Percentiles rank a stretch among this genome's conserved stretches.
phyloP scores from a whole-genome alignment of 352 stramenopile species.

The Aphanomyces euteiches region DNA sequence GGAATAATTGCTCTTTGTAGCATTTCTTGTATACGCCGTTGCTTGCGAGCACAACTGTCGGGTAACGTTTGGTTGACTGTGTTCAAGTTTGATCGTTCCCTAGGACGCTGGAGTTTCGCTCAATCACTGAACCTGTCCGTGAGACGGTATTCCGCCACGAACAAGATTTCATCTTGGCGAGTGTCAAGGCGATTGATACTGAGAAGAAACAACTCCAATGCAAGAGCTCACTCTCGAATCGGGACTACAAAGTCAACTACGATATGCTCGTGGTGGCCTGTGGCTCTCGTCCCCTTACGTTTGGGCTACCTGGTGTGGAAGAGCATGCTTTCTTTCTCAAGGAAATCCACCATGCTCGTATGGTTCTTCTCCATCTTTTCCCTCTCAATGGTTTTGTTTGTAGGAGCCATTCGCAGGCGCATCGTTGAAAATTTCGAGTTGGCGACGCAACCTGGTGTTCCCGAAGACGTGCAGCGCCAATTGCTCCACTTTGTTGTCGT shows the following conservation, averaged over 20 bases:
- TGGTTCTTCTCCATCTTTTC: background rate
- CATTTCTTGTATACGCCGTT: constrained; percentile 99
- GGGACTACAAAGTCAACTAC: constrained; percentile 84
- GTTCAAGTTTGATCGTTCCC: background rate
- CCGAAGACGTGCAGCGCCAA: constrained; percentile 77
- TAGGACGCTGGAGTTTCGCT: constrained; percentile 94
- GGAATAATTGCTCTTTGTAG: constrained; percentile 33
- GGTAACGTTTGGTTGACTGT: constrained; percentile 16
- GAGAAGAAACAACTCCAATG: constrained; percentile 72
- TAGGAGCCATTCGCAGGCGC: constrained; percentile 56
- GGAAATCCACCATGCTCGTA: constrained; percentile 92
- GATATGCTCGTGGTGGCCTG: constrained; percentile 92
- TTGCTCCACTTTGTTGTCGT: constrained; percentile 98
- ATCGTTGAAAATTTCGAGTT: constrained; percentile 93
- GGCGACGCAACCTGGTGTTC: constrained; percentile 83
- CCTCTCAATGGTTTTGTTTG: background rate
- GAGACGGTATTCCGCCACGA: constrained; percentile 71
- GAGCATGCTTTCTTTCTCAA: constrained; percentile 97
- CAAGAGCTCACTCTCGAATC: constrained; percentile 49
- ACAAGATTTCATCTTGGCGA: constrained; percentile 69
- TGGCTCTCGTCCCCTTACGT: constrained; percentile 93
- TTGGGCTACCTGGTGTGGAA: constrained; percentile 86
- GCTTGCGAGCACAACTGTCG: constrained; percentile 92
- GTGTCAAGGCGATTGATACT: constrained; percentile 70
- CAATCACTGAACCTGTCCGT: constrained; percentile 94